Evolutionary conservation across 1,139 yeast species (phyloP), one percentile per base, ranked within the genome.

Genomic region (Candida mesenterica): DNA sequence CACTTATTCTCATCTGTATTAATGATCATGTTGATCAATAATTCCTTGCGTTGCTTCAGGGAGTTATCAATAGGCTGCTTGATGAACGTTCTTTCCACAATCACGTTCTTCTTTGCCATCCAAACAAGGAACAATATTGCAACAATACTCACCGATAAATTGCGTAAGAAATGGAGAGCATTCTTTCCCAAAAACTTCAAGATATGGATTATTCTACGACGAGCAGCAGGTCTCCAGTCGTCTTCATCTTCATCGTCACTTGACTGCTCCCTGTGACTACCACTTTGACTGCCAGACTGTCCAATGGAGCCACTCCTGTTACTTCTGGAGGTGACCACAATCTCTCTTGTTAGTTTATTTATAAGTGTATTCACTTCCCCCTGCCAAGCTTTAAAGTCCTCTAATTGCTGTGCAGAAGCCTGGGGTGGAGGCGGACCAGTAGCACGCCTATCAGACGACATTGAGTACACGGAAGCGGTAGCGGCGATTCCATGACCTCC

Each of bases 1-100:
- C 75, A 70, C 50, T 65, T 69, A 47, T 70, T 68, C 42, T 69
- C 72, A 40, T 65, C 61, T 8, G 72, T 64, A 43, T 67, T 66
- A 37, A 70, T 54, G 15, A 68, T 57, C 74, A 70, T 68, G 43
- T 68, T 68, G 39, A 70, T 65, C 10, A 70, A 57, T 48, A 69
- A 61, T 44, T 70, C 75, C 42, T 65, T 66, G 42, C 55, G 59
- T 32, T 48, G 54, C 20, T 46, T 43, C 34, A 44, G 49, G 17
- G 46, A 42, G 17, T 46, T 50, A 6, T 49, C 51, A 16, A 34
- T 15, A 14, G 67, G 64, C 37, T 58, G 62, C 32, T 52, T 62
- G 13, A 69, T 68, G n/a, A 68, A 39, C 1, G 75, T 66, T 42
- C 64, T 55, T 42, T 65, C 44, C 10, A 70, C 75, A 26, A 58